Evolutionary conservation across 2,329 filamentous ascomycete genomes (phyloP).

Genomic region (Diaporthe ilicicola): DNA sequence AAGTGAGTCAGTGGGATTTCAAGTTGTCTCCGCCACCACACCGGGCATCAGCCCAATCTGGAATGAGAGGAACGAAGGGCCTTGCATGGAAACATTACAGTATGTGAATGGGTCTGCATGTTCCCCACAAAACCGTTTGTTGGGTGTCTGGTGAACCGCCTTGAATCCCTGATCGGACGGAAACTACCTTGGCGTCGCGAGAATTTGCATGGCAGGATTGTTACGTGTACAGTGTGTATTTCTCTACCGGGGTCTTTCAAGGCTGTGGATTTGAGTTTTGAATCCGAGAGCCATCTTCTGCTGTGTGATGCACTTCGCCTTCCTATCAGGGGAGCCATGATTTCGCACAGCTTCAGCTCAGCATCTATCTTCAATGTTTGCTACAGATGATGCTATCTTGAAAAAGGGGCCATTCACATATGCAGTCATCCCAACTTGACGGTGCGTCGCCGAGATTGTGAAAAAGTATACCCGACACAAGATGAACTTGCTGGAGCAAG

Average conservation of each 20-base stretch:
- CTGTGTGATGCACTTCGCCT: neutral
- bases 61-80: constrained; percentile 1
- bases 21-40: neutral
- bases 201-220: neutral
- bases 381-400: too few relatives aligned
- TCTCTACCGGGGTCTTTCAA: neutral
- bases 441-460: neutral
- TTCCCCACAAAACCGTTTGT: neutral
- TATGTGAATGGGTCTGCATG: constrained; percentile 1
- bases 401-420: too few relatives aligned
- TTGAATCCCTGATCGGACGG: neutral
- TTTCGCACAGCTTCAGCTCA: too few relatives aligned
- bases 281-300: neutral
- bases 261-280: neutral
- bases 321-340: too few relatives aligned
- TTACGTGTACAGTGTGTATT: constrained; percentile 5
- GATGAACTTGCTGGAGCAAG: constrained; percentile 17
- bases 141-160: constrained; percentile 8
- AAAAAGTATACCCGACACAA: neutral
- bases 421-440: neutral
- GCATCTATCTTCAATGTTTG: too few relatives aligned
- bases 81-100: constrained; percentile 19
- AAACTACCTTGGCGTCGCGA: constrained; percentile 7
- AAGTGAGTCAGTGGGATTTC: neutral
- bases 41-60: neutral